phyloP scores from a whole-genome alignment of 2,329 filamentous ascomycete genomes.

The Diaporthe sp. region DNA sequence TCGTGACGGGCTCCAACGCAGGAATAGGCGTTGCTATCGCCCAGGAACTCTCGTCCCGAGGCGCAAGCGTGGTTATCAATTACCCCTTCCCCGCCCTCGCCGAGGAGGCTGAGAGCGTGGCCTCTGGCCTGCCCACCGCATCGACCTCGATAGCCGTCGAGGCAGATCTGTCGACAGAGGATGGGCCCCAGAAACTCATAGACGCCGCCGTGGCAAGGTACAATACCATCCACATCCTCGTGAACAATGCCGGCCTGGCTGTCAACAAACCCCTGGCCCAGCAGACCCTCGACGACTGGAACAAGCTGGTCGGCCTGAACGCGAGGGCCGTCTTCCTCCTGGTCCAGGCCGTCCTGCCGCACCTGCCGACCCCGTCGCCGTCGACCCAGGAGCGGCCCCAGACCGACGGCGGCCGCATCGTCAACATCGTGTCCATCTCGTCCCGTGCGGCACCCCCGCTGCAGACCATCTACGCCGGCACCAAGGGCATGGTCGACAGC shows the following conservation, averaged over 20 bases:
- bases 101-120: constrained; percentile 49
- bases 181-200: constrained; percentile 54
- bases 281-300: constrained; percentile 56
- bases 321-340: constrained; percentile 57
- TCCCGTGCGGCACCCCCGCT: constrained; percentile 52
- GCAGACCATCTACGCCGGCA: constrained; percentile 64
- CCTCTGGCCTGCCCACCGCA: constrained; percentile 48
- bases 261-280: constrained; percentile 55
- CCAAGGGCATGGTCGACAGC: constrained; percentile 64
- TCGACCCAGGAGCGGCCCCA: constrained; percentile 18
- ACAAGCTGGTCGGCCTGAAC: constrained; percentile 58
- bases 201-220: constrained; percentile 53
- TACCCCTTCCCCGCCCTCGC: constrained; percentile 56
- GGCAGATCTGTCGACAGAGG: constrained; percentile 57
- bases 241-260: constrained; percentile 54
- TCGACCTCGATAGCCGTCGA: constrained; percentile 54
- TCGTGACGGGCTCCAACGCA: constrained; percentile 61
- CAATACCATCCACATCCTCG: constrained; percentile 56
- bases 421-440: constrained; percentile 59
- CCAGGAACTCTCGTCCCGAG: constrained; percentile 58
- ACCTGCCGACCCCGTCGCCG: constrained; percentile 50
- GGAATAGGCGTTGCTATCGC: constrained; percentile 63
- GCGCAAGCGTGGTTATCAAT: constrained; percentile 63
- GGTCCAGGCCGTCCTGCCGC: constrained; percentile 55
- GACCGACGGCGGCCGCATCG: constrained; percentile 52